Evolutionary conservation across 805 yeast genomes (phyloP).

Genomic region (Starmerella roubikii): DNA sequence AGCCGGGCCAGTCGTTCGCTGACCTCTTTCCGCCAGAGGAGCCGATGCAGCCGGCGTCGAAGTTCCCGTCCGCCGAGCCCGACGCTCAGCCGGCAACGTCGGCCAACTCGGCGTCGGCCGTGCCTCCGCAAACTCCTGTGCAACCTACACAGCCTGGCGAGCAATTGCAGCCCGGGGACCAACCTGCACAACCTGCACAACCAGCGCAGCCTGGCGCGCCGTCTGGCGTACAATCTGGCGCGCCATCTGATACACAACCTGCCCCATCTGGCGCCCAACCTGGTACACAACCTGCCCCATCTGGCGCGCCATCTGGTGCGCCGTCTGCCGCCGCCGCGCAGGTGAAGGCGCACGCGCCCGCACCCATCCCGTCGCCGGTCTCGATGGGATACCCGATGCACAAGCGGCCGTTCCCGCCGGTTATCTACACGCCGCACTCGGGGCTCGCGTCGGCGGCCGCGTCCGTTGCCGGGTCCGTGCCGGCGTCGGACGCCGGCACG

Average conservation of each 20-base stretch:
- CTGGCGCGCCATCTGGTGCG: constrained; percentile 7
- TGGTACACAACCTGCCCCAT: constrained; percentile 7
- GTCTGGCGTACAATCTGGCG: no score
- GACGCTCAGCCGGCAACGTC: not conserved
- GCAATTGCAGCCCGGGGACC: no score
- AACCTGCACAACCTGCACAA: no score
- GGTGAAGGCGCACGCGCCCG: not conserved
- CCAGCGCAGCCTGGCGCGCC: no score
- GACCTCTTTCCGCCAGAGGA: constrained; percentile 39
- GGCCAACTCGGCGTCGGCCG: not conserved
- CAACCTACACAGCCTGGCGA: no score
- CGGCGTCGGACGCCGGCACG: no score
- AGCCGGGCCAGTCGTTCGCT: constrained; percentile 42
- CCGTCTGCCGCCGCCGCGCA: constrained; percentile 1
- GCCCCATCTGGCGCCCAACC: constrained; percentile 7
- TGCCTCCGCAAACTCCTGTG: not conserved
- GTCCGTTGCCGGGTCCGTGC: not conserved
- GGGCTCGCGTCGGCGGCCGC: not conserved
- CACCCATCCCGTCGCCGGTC: not conserved
- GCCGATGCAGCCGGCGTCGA: no score
- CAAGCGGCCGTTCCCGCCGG: no score
- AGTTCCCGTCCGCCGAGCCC: no score
- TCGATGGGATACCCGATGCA: no score
- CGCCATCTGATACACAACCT: constrained; percentile 1
- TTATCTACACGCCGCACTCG: no score